Base-by-base conservation (phyloP, 2,329 filamentous ascomycete genomes). In the Dactylonectria macrodidyma region DNA sequence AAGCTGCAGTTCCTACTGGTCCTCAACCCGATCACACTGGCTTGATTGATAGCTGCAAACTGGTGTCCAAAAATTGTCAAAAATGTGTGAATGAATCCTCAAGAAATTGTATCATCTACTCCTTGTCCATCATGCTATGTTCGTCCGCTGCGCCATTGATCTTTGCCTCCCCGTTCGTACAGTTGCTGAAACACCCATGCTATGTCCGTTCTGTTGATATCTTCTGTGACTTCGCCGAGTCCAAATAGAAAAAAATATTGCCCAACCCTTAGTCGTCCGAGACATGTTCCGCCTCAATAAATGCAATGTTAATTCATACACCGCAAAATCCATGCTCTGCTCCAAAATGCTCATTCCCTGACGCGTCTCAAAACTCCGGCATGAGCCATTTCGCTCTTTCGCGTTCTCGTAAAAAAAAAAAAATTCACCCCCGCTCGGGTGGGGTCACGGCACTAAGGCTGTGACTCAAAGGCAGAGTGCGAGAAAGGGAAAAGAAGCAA, bases 321-420 rank as follows among this genome's bases (percentile, higher is more conserved):
- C 36, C 34, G n/a, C 22, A 54, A 54, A n/a, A 47, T 33, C 48
- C 51, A 61, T 67, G 59, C 56, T 56, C 65, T 65, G 51, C 62
- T 56, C 54, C 59, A 66, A 71, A 62, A 57, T 58, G 50, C 66
- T 33, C 41, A 50, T 5, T 65, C 51, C 59, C 30, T 41, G 66
- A 57, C n/a, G 46, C 46, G 52, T 59, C 65, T 71, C 66, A 47
- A 68, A 71, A 71, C 47, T 59, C 61, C 69, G 63, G 55, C 62
- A 51, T 70, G 70, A 73, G 71, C 70, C 65, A 65, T 68, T 69
- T 64, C 61, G 38, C 67, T 65, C 64, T 66, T 61, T 54, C 51
- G 59, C 47, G 51, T 52, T 61, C 56, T 51, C 52, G 50, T 50
- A 57, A 62, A 48, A 22, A 57, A 47, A 44, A 52, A 30, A 65